Conservation (phyloP, 2,329 filamentous ascomycete genomes). For the Clarireedia homoeocarpa region DNA sequence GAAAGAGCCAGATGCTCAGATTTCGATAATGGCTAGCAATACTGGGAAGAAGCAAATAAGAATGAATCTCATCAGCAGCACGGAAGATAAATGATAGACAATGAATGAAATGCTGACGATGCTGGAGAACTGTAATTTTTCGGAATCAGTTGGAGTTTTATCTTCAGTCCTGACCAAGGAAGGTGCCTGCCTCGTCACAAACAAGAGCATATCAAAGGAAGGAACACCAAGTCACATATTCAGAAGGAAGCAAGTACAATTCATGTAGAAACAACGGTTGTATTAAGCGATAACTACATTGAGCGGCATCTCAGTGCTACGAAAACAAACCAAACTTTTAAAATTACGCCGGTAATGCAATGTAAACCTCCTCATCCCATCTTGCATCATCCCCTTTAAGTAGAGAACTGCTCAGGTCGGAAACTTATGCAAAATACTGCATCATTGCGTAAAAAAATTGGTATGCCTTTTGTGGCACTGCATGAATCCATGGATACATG, state of each 20-base stretch:
- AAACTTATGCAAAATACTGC: slow-evolving; percentile 26
- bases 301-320: not conserved
- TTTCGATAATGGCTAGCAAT: slow-evolving; percentile 2
- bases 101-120: slow-evolving; percentile 1
- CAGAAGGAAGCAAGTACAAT: not conserved
- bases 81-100: not conserved
- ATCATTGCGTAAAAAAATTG: not conserved
- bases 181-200: not conserved
- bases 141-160: not conserved
- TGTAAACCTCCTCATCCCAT: slow-evolving; percentile 29
- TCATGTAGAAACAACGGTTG: slow-evolving; percentile 7
- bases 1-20: not conserved
- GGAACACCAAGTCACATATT: not conserved
- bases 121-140: not conserved
- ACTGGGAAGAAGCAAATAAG: not conserved
- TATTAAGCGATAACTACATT: slow-evolving; percentile 8
- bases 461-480: slow-evolving; percentile 2
- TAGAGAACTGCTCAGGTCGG: slow-evolving; percentile 28
- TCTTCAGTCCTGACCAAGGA: too few relatives aligned
- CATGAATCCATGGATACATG: slow-evolving; percentile 12
- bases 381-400: slow-evolving; percentile 21
- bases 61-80: slow-evolving; percentile 3
- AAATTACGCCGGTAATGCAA: slow-evolving; percentile 27
- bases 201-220: not conserved
- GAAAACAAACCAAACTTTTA: slow-evolving; percentile 23